Base-by-base conservation (phyloP, 805 yeast genomes). In the Yarrowia sp. region DNA sequence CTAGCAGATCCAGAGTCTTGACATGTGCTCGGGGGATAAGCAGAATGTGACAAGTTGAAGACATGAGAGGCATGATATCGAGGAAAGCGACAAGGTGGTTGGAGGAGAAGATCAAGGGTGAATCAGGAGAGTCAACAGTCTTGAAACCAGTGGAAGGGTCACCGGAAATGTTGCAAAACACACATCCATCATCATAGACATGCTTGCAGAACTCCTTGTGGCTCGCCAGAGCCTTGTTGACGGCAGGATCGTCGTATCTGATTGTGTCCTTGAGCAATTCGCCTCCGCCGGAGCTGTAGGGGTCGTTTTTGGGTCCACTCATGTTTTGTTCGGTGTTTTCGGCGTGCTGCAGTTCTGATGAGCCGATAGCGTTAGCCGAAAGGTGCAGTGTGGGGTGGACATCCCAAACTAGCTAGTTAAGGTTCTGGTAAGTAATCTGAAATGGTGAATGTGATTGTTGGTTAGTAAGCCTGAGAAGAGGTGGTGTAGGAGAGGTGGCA, bases 11-110 rank as follows among this genome's bases (percentile, higher is more conserved):
- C 18, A 74, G 65, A 8, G 72, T 72, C 39, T 65, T 67, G 60
- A 65, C 68, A 67, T 77, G 79, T 11, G 64, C 63, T 35, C 78
- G 68, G 33, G 79, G 79, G 13, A 73, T 66, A 11, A 77, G 71
- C 18, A 77, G 73, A 8, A 77, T 67, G 64, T 77, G 79, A 13
- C 75, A 76, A 15, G 65, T 64, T 5, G 78, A 69, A 1, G 75
- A 65, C 41, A 77, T 74, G 57, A 77, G 70, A 4, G 79, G 79
- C 69, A 74, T 76, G 51, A 76, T 72, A 64, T 77, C 79, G 33
- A 76, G 66, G 53, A 76, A 71, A 13, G 74, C 79, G 15, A 77
- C 60, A 7, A 73, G 73, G n/a, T 68, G 63, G 11, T 72, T 73
- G 8, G 71, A 71, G 5, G 74, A 69, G 22, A 69, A 68, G n/a